Conservation (phyloP, 176 grass and related monocot genomes). For the Cenchrus fungigraminus region DNA sequence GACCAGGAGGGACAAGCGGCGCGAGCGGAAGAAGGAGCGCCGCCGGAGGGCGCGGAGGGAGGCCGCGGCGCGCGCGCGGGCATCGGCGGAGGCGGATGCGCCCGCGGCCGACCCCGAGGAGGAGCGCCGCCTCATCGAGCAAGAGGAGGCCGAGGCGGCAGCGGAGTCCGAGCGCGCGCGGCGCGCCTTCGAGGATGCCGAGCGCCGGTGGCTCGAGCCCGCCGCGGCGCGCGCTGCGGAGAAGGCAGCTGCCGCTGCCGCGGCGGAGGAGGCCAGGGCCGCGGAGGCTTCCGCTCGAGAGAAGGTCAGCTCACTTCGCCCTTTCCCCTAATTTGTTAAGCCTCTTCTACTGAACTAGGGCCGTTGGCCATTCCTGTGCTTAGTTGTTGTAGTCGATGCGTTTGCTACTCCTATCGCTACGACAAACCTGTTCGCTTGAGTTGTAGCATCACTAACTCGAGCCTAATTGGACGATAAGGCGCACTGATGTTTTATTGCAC, state of each 20-base stretch:
- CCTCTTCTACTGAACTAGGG: background rate
- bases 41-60: constrained; percentile 60
- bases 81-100: constrained; percentile 61
- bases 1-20: constrained; percentile 66
- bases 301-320: constrained; percentile 32
- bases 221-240: constrained; percentile 50
- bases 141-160: constrained; percentile 59
- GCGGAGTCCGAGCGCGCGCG: constrained; percentile 62
- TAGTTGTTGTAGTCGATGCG: background rate
- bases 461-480: background rate
- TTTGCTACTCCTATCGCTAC: background rate
- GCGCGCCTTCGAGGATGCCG: constrained; percentile 71
- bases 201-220: constrained; percentile 76
- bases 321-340: background rate
- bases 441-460: background rate
- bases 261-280: constrained; percentile 46
- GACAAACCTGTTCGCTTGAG: background rate
- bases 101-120: constrained; percentile 65
- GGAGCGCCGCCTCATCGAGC: constrained; percentile 50
- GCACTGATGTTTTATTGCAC: background rate
- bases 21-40: constrained; percentile 78
- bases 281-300: constrained; percentile 39
- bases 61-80: constrained; percentile 57
- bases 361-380: background rate
- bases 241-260: constrained; percentile 38